Conservation (phyloP, 345 rosid genomes). For the Euphorbia lathyris region DNA sequence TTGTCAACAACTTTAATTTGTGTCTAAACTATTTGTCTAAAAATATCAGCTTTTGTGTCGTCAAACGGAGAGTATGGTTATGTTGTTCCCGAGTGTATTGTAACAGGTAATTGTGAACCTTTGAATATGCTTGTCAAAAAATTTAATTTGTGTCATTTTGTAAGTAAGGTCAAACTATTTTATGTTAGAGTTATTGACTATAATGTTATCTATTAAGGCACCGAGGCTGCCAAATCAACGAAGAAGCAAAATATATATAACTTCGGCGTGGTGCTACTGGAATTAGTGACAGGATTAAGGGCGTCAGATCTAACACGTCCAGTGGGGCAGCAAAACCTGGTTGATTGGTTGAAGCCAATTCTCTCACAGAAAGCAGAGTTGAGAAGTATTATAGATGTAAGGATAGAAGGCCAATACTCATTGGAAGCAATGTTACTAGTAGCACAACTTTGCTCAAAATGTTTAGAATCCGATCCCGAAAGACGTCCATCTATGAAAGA, state of each 20-base stretch:
- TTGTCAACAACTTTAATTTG: too few species aligned
- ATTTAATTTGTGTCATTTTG: neutral
- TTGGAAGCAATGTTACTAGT: constrained; percentile 36
- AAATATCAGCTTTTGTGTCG: too few species aligned
- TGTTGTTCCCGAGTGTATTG: neutral
- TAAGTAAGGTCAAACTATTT: neutral
- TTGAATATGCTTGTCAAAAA: neutral
- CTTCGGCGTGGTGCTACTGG: constrained; percentile 64
- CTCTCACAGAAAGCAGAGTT: constrained; percentile 43
- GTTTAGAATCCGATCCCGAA: constrained; percentile 43
- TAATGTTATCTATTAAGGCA: too few species aligned
- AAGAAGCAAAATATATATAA: constrained; percentile 31
- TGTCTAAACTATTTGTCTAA: too few species aligned
- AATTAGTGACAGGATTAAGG: constrained; percentile 51
- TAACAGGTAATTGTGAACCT: neutral
- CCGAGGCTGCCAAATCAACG: too few species aligned
- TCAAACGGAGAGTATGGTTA: too few species aligned
- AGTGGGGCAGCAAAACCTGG: constrained; percentile 39
- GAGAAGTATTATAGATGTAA: constrained; percentile 36
- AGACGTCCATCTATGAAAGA: constrained; percentile 57
- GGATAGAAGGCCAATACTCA: constrained; percentile 57
- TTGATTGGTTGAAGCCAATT: constrained; percentile 17
- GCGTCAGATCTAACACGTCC: constrained; percentile 42
- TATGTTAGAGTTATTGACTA: too few species aligned
- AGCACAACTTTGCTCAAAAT: constrained; percentile 41